Base-by-base conservation (phyloP, 225 moss, liverwort and hornwort species). In the Thuidium tamariscinum region DNA sequence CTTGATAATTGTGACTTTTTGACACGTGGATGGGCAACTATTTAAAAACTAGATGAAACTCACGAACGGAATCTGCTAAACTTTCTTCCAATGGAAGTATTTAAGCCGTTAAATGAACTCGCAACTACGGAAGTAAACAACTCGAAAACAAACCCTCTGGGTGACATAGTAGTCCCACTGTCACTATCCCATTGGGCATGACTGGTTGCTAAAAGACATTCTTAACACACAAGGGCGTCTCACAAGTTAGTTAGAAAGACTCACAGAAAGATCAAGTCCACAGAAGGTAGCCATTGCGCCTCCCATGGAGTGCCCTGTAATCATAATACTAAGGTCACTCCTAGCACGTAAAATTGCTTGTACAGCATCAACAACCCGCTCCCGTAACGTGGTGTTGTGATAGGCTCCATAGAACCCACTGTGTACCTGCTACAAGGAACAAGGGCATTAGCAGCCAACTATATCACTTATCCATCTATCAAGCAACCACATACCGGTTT, bases 281-380 rank as follows among this genome's bases (percentile, higher is more conserved):
- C 95, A 96, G 83, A 98, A 95, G 70, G 98, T 89, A 82, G 96
- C 98, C 95, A 98, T 93, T 42, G 98, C 96, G 30, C 98, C 98
- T 82, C 98, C 98, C 98, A 98, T 98, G 54, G 98, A 98, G 56
- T 98, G 98, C 52, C 98, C 98, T 54, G 96, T 98, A 46, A 96
- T 85, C 66, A 94, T 81, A 44, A 96, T 86, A 83, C 86, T 79
- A 42, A 98, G 95, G 84, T 95, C 95, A 67, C 85, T 88, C 83
- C 95, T 93, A 26, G 56, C 63, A 74, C 67, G 78, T 60, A 91
- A 77, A 75, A 95, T 92, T 34, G 15, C 83, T 69, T 82, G 86
- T 64, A 93, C 87, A 79, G 93, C 92, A 29, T 66, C 80, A 59
- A 94, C 77, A 61, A 98, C 89, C 41, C 81, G 80, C 64, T 95